Percentiles rank a stretch among this genome's conserved stretches.
These are phyloP conservation scores for Stemphylium vesicarium DNA, from an alignment of 2,329 filamentous ascomycete genomes.

Conservation along the genomic window DNA sequence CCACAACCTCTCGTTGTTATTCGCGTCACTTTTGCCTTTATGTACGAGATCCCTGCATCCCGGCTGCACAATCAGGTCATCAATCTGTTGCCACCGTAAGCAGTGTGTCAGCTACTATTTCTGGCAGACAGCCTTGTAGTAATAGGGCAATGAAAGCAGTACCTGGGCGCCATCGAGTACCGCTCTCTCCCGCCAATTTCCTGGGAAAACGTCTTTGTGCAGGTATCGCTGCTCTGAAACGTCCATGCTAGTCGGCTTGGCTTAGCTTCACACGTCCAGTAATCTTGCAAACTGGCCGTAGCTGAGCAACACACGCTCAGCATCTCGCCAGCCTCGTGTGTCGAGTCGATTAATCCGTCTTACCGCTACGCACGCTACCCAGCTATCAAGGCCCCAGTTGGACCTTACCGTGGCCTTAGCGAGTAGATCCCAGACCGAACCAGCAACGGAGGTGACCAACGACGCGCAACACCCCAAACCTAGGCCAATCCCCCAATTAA, in stretches of 20 bases:
- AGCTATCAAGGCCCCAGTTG: constrained; percentile 27
- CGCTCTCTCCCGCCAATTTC: constrained; percentile 3
- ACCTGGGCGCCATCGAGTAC: background rate
- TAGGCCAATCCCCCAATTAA: constrained; percentile 12
- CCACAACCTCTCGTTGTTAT: background rate
- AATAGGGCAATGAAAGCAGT: background rate
- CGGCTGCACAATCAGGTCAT: background rate
- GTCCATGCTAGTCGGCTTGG: constrained; percentile 33
- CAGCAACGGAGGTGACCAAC: constrained; percentile 22
- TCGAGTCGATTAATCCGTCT: constrained; percentile 32
- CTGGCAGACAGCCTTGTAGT: background rate
- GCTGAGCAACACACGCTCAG: constrained; percentile 6
- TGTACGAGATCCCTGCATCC: background rate
- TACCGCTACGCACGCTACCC: constrained; percentile 31
- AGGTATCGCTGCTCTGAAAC: constrained; percentile 41
- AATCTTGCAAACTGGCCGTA: constrained; percentile 29
- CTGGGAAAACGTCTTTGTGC: constrained; percentile 22
- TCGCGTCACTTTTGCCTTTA: background rate
- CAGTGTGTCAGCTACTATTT: background rate
- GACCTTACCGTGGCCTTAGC: constrained; percentile 45
- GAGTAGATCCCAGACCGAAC: constrained; percentile 42
- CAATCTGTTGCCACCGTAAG: background rate
- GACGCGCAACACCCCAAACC: constrained; percentile 29
- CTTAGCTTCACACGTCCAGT: constrained; percentile 18
- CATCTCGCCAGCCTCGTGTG: constrained; percentile 26